Conservation (phyloP, 23 red algal species). For the Gracilaria domingensis region DNA sequence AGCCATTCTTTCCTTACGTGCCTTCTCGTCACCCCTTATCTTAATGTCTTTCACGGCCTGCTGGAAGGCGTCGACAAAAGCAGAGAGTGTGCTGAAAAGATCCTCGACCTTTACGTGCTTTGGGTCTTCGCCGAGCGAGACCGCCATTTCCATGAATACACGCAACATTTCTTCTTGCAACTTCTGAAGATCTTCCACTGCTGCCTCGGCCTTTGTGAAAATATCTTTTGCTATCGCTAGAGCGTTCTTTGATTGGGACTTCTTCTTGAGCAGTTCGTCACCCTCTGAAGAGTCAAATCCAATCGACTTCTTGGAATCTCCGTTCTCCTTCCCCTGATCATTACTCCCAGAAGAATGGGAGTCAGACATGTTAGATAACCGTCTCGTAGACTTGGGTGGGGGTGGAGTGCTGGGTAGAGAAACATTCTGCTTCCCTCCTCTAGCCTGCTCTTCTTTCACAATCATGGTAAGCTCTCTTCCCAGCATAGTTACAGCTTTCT, state of each 20-base stretch:
- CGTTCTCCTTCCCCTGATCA: slow-evolving; percentile 3
- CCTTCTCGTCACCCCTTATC: slow-evolving; percentile 43
- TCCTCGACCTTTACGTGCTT: slow-evolving; percentile 85
- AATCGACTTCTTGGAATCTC: background rate
- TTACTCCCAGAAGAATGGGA: slow-evolving; percentile 30
- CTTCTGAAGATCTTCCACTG: slow-evolving; percentile 49
- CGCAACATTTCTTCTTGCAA: slow-evolving; percentile 74
- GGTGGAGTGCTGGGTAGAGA: slow-evolving; percentile 46
- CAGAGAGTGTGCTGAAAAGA: slow-evolving; percentile 72
- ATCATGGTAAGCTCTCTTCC: slow-evolving; percentile 74
- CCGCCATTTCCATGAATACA: slow-evolving; percentile 72
- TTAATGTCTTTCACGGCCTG: slow-evolving; percentile 67
- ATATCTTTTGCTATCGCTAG: slow-evolving; percentile 61
- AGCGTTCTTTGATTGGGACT: background rate
- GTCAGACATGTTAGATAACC: slow-evolving; percentile 48
- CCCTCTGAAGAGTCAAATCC: slow-evolving; percentile 1
- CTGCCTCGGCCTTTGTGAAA: slow-evolving; percentile 70
- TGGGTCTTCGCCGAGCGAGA: slow-evolving; percentile 83
- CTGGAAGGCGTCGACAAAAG: slow-evolving; percentile 71
- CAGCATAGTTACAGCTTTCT: slow-evolving; percentile 65
- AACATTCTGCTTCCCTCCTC: slow-evolving; percentile 33
- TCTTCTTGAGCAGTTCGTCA: background rate
- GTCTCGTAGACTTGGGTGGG: slow-evolving; percentile 48
- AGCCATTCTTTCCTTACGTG: slow-evolving; percentile 52
- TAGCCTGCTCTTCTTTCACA: slow-evolving; percentile 48